phyloP scores from a whole-genome alignment of 2,329 filamentous ascomycete genomes.

The Neurospora sp. region DNA sequence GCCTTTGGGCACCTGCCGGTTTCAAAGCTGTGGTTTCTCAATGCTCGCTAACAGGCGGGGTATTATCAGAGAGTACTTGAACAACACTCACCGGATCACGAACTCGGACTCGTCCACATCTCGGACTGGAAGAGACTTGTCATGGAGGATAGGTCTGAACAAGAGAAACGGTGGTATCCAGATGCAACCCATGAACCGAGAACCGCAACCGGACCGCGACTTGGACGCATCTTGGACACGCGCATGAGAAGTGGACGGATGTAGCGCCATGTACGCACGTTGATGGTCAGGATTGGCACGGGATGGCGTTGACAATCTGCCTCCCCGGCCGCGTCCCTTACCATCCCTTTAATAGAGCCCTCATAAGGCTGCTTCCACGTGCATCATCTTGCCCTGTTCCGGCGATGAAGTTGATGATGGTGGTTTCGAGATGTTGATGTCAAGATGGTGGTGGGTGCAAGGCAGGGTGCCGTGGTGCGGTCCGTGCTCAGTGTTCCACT shows the following conservation, averaged over 20 bases:
- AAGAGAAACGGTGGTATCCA: not conserved
- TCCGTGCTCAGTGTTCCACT: not conserved
- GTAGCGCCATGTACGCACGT: not conserved
- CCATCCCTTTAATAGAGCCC: not conserved
- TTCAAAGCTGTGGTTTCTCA: not conserved
- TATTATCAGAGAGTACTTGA: not conserved
- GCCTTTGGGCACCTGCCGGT: not conserved
- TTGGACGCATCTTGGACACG: not conserved
- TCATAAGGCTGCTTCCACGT: not conserved
- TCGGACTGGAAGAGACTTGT: not conserved
- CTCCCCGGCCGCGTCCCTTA: not conserved
- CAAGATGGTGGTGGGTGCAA: not conserved
- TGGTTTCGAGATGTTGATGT: not conserved
- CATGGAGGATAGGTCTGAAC: too few species aligned
- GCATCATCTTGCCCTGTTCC: not conserved
- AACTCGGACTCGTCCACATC: not conserved
- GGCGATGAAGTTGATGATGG: not conserved
- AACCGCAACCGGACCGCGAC: not conserved
- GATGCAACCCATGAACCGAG: not conserved
- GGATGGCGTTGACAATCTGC: not conserved
- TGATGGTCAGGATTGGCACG: not conserved
- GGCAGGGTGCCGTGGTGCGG: not conserved
- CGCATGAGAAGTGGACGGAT: not conserved
- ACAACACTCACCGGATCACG: not conserved
- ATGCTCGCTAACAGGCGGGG: not conserved